phyloP scores from a whole-genome alignment of 179 eudicot genomes.

The Silene coronaria region DNA sequence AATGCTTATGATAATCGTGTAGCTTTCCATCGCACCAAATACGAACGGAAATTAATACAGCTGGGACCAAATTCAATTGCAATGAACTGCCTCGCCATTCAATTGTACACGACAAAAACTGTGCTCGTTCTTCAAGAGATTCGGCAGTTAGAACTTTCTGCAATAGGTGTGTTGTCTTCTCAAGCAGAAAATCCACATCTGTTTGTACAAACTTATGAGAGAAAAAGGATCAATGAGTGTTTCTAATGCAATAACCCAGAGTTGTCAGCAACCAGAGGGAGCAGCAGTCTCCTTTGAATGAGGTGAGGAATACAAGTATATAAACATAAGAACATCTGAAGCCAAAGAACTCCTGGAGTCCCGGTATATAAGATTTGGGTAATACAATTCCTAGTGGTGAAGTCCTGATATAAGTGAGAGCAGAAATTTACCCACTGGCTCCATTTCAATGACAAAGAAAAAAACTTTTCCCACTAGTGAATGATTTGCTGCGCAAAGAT shows the following conservation, averaged over 20 bases:
- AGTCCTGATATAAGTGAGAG: background rate
- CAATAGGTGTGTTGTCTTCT: slow-evolving; percentile 47
- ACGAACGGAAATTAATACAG: slow-evolving; percentile 53
- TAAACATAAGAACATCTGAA: background rate
- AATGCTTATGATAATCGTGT: slow-evolving; percentile 76
- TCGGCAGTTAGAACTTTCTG: slow-evolving; percentile 45
- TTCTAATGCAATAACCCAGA: background rate
- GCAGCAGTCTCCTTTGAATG: background rate
- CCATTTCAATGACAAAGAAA: background rate
- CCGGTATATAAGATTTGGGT: background rate
- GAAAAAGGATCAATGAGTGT: slow-evolving; percentile 13
- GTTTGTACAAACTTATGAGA: slow-evolving; percentile 65
- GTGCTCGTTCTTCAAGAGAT: slow-evolving; percentile 36
- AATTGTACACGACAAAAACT: slow-evolving; percentile 37
- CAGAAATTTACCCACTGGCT: background rate
- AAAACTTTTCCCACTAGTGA: background rate
- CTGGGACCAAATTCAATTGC: slow-evolving; percentile 49
- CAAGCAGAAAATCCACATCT: slow-evolving; percentile 52
- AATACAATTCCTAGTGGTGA: background rate
- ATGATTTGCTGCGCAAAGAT: background rate
- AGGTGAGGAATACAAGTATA: background rate
- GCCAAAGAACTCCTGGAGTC: background rate
- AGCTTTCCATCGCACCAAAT: slow-evolving; percentile 64
- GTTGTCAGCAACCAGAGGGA: background rate
- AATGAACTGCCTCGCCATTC: slow-evolving; percentile 38